A percentile compares a stretch with the other conserved stretches of the same genome.
Evolutionary conservation across 768 basidiomycete genomes (phyloP).

Genomic region (Tremella fuciformis): DNA sequence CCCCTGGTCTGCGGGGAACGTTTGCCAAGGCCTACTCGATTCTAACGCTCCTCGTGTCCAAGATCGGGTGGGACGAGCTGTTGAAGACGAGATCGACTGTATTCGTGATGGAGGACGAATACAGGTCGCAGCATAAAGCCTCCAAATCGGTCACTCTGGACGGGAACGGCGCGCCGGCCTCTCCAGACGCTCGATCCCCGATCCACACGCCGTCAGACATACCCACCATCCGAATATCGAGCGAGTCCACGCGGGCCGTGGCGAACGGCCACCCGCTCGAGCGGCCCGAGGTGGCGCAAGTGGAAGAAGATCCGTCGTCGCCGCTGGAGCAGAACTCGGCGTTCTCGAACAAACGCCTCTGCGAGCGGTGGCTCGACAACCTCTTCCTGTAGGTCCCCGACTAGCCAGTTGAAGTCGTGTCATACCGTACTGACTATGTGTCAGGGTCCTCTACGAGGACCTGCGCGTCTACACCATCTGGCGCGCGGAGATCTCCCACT

Average conservation of each 20-base stretch:
- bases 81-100: conserved; percentile 89
- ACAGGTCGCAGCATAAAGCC: conserved; percentile 84
- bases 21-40: conserved; percentile 93
- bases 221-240: conserved; percentile 74
- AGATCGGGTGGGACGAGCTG: conserved; percentile 98
- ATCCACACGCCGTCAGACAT: conserved; percentile 51
- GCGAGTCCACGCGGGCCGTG: conserved; percentile 57
- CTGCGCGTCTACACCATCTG: conserved; percentile 98
- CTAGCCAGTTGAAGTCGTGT: background rate
- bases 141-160: conserved; percentile 61
- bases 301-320: conserved; percentile 21
- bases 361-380: conserved; percentile 94
- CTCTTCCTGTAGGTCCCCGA: conserved; percentile 56
- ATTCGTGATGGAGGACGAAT: conserved; percentile 99
- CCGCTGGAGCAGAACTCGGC: conserved; percentile 58
- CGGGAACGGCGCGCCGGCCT: conserved; percentile 27
- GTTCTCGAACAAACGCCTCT: conserved; percentile 93
- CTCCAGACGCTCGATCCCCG: conserved; percentile 30
- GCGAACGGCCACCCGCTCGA: conserved; percentile 42
- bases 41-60: conserved; percentile 81
- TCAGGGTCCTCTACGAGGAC: conserved; percentile 99
- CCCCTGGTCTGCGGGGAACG: conserved; percentile 88
- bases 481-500: conserved; percentile 96
- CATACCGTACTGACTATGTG: background rate
- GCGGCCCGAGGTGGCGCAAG: conserved; percentile 44